These are phyloP conservation scores for fission yeast (Schizosaccharomyces pombe) DNA, from an alignment of 805 yeast genomes.

Conservation along the genomic window DNA sequence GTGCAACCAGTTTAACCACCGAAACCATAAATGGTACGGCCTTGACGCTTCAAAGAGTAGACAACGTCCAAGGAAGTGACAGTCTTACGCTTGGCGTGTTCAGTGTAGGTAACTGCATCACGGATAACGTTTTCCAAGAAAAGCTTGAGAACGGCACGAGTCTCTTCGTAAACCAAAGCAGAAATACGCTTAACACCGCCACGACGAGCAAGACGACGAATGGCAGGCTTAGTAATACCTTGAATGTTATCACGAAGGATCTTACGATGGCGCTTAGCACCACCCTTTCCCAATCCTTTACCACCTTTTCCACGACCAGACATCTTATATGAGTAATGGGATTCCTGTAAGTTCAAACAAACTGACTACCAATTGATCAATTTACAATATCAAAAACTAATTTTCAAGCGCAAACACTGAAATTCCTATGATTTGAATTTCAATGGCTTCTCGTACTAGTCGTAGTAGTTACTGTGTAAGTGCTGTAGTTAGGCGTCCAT, in stretches of 20 bases:
- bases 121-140: constrained; percentile 93
- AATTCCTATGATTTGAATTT: no score
- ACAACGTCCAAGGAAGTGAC: constrained; percentile 97
- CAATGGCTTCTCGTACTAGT: no score
- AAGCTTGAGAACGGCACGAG: constrained; percentile 85
- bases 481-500: no score
- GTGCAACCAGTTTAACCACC: constrained; percentile 60
- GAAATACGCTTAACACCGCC: constrained; percentile 99
- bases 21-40: constrained; percentile 98
- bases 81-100: constrained; percentile 99
- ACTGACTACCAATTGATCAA: no score
- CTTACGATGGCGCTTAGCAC: constrained; percentile 99
- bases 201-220: constrained; percentile 99
- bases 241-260: constrained; percentile 97
- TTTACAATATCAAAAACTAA: no score
- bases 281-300: constrained; percentile 99
- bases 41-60: constrained; percentile 98
- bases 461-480: no score
- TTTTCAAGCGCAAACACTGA: no score
- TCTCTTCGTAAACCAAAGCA: constrained; percentile 85
- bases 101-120: constrained; percentile 98
- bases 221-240: constrained; percentile 99
- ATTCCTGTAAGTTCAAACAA: no score
- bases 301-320: constrained; percentile 99
- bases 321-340: constrained; percentile 23